Evolutionary conservation across 257 asterid genomes (phyloP), one percentile per base, ranked within the genome.

Genomic region (Solanum bulbocastanum): DNA sequence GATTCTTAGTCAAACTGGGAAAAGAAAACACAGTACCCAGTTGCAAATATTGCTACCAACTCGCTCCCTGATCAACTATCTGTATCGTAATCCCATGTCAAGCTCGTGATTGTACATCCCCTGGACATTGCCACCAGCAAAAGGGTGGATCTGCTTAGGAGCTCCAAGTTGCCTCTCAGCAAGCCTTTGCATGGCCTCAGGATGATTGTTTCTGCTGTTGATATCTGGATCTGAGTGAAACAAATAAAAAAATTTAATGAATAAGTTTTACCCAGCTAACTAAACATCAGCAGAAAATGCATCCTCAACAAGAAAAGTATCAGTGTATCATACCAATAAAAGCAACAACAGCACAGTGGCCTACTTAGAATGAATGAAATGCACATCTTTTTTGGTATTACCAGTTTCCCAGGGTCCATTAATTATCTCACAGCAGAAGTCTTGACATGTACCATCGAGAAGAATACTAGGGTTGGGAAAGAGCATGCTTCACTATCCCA

Each of bases 131-230:
- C 93, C 92, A 20, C 87, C 87, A 23, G 92, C 83, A 25, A 91
- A 91, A 13, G 95, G 94, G 84, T 91, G 94, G 71, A 86, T 90
- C 90, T 94, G 98, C 91, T 93, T 95, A 23, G 96, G 87, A 71
- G 92, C n/a, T 60, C 83, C 97, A 46, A 90, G 92, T 87, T 95
- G 98, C 96, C 93, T 92, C 88, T 96, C 95, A 35, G 94, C 88
- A 84, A 94, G 93, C 95, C 95, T 95, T 86, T 92, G 98, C 89
- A 95, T 88, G 40, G 96, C 96, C 76, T 93, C 98, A 0, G 97
- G 95, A 56, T 94, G 91, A 88, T 89, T 90, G 87, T 88, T 90
- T 83, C 89, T 94, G 74, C 88, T 69, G 76, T 90, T 87, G 60
- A 83, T 62, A 49, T 91, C 89, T 76, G 36, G 60, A 76, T 25